Evolutionary conservation across 352 stramenopile species (phyloP), one percentile per base, ranked within the genome.

Genomic region (Aphanomyces stellatus): DNA sequence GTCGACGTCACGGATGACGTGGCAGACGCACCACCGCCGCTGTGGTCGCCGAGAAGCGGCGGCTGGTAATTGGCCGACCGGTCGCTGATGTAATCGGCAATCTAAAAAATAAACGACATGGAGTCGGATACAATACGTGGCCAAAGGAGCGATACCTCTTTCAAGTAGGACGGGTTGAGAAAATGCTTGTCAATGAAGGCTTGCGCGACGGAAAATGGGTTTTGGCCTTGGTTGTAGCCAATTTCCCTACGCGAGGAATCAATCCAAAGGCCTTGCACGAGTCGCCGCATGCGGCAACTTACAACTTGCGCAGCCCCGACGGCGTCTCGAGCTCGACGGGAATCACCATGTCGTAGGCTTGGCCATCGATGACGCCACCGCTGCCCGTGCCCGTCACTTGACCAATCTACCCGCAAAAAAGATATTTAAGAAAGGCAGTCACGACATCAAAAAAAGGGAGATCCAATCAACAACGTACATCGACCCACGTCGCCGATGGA

Each of bases 181-280:
- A 95, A 85, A 78, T 99, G 82, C 72, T 96, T 93, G 80, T 98
- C 90, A 73, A 99, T 98, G 73, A 99, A 99, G 33, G 84, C 74
- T 74, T 99, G 95, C 4, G 96, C 95, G 8, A 96, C 88, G 6
- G 95, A 87, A 75, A 98, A 99, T 33, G 95, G 94, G 78, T 98
- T 98, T 62, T 99, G 92, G 7, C 93, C 95, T 76, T 97, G 96
- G 70, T 99, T 99, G 82, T 98, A 99, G 17, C 95, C 96, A 69
- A 98, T 97, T 71, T 98, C 78, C 24, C 57, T 65, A 51, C 10
- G 15, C 46, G 17, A 30, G 8, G 22, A 53, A 53, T 28, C 1
- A 53, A 53, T 22, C 13, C 1, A 28, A 13, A 53, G 11, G 24
- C 46, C 11, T 28, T 1, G 11, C 19, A 43, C 37, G 37, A 43